Base-by-base conservation (phyloP, 2,329 filamentous ascomycete genomes). In the Aureobasidium sp. region DNA sequence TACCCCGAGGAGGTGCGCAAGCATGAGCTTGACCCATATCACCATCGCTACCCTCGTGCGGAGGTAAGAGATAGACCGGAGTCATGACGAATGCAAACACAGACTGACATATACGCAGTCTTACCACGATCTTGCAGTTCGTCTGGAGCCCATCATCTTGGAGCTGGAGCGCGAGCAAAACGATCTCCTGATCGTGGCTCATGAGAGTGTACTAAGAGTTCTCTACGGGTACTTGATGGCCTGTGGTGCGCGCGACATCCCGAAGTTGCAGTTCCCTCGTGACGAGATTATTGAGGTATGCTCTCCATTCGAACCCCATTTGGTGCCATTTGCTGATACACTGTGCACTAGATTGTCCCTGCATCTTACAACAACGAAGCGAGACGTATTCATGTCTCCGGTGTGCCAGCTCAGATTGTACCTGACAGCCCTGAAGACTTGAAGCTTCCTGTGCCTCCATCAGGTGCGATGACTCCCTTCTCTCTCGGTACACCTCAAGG, bases 191-290 rank as follows among this genome's bases (percentile, higher is more conserved):
- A 97, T 99, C 71, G 97, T 99, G 68, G 94, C 94, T 0, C 94
- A 99, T 74, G 94, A 99, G 75, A 96, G 91, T 57, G 94, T 99
- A n/a, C 82, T 99, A 51, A 89, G 94, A 47, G 94, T 99, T 27
- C 82, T 99, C 3, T 99, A 99, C 72, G 92, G 92, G 27, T 99
- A 99, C 75, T 81, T 99, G 42, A 99, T 99, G 94, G 94, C 96
- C 68, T 97, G 94, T 77, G 94, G 93, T 72, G 92, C 95, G 9
- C 89, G 88, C 74, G 91, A 96, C 71, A 99, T 99, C 65, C 94
- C 94, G 4, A 88, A 87, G 68, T 84, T 99, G 65, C 89, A 91
- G 67, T 99, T 99, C 70, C 94, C 94, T 4, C 89, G 94, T 47
- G 88, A 99, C 72, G 91, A 99, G 73, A 97, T 99, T 71, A 96